Percentiles rank a stretch among this genome's conserved stretches.
Conservation (phyloP, 2,329 filamentous ascomycete genomes). For the Aureobasidium pullulans region DNA sequence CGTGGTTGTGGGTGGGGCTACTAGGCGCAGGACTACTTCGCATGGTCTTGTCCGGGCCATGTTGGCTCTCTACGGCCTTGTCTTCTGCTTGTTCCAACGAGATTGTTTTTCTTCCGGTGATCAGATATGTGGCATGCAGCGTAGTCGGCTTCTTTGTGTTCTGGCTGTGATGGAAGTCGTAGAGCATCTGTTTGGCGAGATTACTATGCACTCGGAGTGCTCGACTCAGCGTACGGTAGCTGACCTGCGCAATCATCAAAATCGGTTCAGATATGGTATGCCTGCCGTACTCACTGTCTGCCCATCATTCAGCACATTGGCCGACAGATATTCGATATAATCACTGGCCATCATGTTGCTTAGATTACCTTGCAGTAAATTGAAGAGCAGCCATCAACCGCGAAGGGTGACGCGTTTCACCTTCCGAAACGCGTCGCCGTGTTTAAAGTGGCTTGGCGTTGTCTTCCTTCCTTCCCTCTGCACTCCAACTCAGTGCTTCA, state of each 20-base stretch:
- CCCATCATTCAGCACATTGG: slow-evolving; percentile 68
- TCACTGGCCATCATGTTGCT: slow-evolving; percentile 27
- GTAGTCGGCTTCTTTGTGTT: slow-evolving; percentile 66
- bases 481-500: neutral
- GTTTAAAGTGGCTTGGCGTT: neutral
- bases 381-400: neutral
- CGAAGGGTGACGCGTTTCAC: neutral
- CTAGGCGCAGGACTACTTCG: slow-evolving; percentile 51
- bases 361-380: neutral
- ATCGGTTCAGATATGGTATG: neutral
- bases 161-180: slow-evolving; percentile 73
- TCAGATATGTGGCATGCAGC: slow-evolving; percentile 86
- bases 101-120: slow-evolving; percentile 59
- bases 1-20: too few species aligned
- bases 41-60: slow-evolving; percentile 62
- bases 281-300: slow-evolving; percentile 50
- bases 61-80: slow-evolving; percentile 37
- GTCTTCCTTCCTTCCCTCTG: neutral
- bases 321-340: slow-evolving; percentile 65
- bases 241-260: slow-evolving; percentile 53
- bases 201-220: slow-evolving; percentile 79
- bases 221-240: slow-evolving; percentile 77
- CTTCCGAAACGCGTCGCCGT: neutral
- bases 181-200: slow-evolving; percentile 83
- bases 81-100: slow-evolving; percentile 14